Conservation (phyloP, 1,284 basidiomycete genomes). For the Entoloma clypeatum region DNA sequence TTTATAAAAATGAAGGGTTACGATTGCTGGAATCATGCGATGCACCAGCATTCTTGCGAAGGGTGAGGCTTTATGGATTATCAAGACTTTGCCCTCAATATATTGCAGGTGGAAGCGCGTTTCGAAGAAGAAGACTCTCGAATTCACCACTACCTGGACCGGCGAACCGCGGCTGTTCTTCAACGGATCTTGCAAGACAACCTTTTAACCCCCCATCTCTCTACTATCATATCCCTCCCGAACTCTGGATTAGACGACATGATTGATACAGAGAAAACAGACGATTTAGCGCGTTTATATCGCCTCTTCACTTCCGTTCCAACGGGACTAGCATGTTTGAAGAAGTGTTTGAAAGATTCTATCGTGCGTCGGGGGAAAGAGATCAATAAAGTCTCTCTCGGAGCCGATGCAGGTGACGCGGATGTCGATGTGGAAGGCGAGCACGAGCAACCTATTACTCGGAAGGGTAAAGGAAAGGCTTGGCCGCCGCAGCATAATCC, state of each 20-base stretch:
- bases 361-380: conserved; percentile 76
- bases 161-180: conserved; percentile 69
- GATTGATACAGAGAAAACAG: conserved; percentile 79
- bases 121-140: conserved; percentile 85
- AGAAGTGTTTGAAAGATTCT: conserved; percentile 71
- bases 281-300: conserved; percentile 82
- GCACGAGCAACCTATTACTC: conserved; percentile 27
- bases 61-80: conserved; percentile 47
- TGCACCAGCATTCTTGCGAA: conserved; percentile 78
- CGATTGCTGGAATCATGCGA: conserved; percentile 72
- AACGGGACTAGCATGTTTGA: conserved; percentile 64
- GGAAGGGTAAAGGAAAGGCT: conserved; percentile 56
- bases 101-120: conserved; percentile 73
- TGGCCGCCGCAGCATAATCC: conserved; percentile 34
- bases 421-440: conserved; percentile 32
- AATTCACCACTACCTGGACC: conserved; percentile 86
- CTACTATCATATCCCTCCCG: conserved; percentile 73
- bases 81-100: conserved; percentile 12
- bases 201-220: conserved; percentile 78
- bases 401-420: conserved; percentile 33
- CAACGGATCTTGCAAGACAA: conserved; percentile 75
- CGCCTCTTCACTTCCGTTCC: conserved; percentile 74
- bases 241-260: conserved; percentile 86
- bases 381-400: conserved; percentile 62
- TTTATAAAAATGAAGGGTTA: conserved; percentile 79